Conservation (phyloP, 2,329 filamentous ascomycete genomes). For the Aspergillus fischeri region DNA sequence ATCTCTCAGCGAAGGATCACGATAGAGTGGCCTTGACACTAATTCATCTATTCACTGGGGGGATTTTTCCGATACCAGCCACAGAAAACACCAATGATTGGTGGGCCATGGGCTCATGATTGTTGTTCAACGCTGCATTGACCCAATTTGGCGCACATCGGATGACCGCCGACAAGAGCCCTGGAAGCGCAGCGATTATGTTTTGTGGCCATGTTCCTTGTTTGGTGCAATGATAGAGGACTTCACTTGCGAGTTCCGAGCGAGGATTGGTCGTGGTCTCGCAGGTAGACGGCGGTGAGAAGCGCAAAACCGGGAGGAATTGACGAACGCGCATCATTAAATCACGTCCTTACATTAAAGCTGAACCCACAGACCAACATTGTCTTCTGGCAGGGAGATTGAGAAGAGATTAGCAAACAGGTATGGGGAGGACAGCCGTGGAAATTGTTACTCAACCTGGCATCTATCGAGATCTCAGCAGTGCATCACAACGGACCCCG, state of each 20-base stretch:
- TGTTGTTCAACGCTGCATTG: conserved; percentile 42
- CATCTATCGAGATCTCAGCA: not conserved
- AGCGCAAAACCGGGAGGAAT: not conserved
- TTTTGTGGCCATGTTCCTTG: not conserved
- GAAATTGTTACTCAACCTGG: not conserved
- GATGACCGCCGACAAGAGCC: not conserved
- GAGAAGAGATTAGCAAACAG: not conserved
- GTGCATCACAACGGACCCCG: not conserved
- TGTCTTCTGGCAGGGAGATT: not conserved
- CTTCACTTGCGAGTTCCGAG: not conserved
- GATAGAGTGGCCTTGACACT: not conserved
- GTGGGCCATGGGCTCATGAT: too few species aligned
- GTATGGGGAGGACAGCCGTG: not conserved
- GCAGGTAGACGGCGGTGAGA: not conserved
- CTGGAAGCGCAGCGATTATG: not conserved
- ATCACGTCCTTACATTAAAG: not conserved
- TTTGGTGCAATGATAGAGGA: not conserved
- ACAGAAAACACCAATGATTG: too few species aligned
- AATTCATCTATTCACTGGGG: not conserved
- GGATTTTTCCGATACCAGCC: too few species aligned
- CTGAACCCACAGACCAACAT: not conserved
- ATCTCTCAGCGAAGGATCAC: not conserved
- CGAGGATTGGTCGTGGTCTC: not conserved
- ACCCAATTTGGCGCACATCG: conserved; percentile 48
- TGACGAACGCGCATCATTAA: not conserved